Base-by-base conservation (phyloP, 1,284 basidiomycete species). In the Marasmius tenuissimus region DNA sequence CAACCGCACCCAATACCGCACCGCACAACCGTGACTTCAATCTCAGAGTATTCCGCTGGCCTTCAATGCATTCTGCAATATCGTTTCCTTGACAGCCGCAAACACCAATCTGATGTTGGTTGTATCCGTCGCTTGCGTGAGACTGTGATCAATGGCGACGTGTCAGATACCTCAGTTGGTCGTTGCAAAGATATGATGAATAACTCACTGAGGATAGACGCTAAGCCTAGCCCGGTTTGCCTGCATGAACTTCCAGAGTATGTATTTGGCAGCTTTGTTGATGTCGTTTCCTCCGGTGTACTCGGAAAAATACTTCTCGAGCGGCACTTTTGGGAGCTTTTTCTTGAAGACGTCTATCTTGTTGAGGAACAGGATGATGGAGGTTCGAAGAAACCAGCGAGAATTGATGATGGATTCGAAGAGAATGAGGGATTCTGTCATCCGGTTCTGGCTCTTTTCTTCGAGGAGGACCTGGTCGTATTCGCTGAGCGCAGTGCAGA, bases 251-350 rank as follows among this genome's bases (percentile, higher is more conserved):
- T 94, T 81, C 96, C 96, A 98, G 22, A 98, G 79, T 63, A 98
- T 97, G 72, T 97, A 98, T 73, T 98, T 98, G 3, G 96, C 94
- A 2, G 95, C 96, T 76, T 98, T 98, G 81, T 97, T 97, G 74
- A 98, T 93, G 71, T 98, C 95, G 6, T 90, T 76, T 0, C 96
- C 96, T 40, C 93, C 93, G 0, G 93, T 93, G 20, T 54, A 38
- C 37, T 18, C 34, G n/a, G 37, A 39, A n/a, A 20, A 33, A 59
- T 38, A 52, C 39, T 18, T 18, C 27, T 37, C 11, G 18, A 22
- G n/a, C 3, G 18, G 20, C 12, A 59, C 58, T 33, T 51, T 53
- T 8, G 52, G 52, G 37, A 92, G 76, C 75, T 91, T 92, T 70
- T 82, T 82, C 78, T 88, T 89, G 81, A 91, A 91, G 34, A 90